Conservation (phyloP, 257 asterid species). For the Coffea eugenioides region DNA sequence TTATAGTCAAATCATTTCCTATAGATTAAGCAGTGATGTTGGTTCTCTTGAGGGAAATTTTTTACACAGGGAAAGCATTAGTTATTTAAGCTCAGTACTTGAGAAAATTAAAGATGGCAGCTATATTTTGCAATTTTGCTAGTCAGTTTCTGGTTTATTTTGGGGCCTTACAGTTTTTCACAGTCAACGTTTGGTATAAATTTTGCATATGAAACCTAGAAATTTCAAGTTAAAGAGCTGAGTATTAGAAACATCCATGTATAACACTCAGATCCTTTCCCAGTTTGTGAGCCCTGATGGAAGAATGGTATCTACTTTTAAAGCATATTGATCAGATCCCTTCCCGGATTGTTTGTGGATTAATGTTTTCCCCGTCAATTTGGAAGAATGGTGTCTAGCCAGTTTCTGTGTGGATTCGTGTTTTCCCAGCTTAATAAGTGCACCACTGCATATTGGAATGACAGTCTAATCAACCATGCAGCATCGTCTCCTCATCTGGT, state of each 20-base stretch:
- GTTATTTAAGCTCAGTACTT: neutral
- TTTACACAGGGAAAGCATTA: neutral
- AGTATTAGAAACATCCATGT: neutral
- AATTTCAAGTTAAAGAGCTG: neutral
- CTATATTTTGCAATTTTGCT: neutral
- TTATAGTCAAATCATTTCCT: neutral
- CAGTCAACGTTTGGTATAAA: neutral
- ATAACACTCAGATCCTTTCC: neutral
- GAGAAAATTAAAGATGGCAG: neutral
- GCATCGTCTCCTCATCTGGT: neutral
- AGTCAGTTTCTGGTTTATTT: neutral
- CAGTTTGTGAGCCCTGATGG: neutral
- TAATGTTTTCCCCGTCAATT: too few relatives aligned
- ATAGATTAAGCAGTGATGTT: neutral
- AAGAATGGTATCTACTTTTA: neutral
- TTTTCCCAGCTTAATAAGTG: neutral
- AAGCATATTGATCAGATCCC: neutral
- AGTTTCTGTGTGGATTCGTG: neutral
- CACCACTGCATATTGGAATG: neutral
- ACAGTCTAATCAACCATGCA: neutral
- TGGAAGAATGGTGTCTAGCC: too few relatives aligned
- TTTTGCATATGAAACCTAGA: too few relatives aligned
- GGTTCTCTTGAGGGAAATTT: neutral
- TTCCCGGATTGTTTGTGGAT: too few relatives aligned
- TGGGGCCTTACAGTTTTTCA: neutral